Evolutionary conservation across 768 basidiomycete genomes (phyloP).

Genomic region (Mrakia frigida): DNA sequence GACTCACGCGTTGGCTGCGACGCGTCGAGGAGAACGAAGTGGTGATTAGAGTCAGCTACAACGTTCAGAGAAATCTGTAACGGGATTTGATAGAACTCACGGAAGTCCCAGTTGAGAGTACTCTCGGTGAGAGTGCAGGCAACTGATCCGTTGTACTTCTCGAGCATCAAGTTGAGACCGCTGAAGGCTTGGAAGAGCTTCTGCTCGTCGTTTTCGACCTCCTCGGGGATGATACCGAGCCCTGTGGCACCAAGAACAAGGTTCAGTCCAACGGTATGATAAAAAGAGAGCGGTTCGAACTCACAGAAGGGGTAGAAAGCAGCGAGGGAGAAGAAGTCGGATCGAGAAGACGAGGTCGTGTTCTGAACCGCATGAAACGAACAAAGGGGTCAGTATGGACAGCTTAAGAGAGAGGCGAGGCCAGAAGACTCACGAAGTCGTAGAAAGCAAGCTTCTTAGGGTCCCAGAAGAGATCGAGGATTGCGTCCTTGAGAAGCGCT

Average conservation of each 20-base stretch:
- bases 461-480: conserved; percentile 87
- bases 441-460: conserved; percentile 69
- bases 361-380: conserved; percentile 44
- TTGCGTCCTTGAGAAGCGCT: conserved; percentile 56
- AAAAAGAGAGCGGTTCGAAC: conserved; percentile 53
- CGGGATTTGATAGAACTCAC: not conserved
- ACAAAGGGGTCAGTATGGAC: not conserved
- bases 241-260: conserved; percentile 49
- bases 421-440: conserved; percentile 51
- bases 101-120: conserved; percentile 29
- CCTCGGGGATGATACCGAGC: conserved; percentile 75
- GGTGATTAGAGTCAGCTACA: no score
- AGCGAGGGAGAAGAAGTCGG: conserved; percentile 63
- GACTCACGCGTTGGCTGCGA: conserved; percentile 1
- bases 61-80: not conserved
- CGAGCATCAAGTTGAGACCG: conserved; percentile 61
- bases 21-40: not conserved
- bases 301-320: conserved; percentile 52
- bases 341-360: conserved; percentile 60
- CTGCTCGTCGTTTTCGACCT: conserved; percentile 55
- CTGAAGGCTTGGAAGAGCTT: conserved; percentile 70
- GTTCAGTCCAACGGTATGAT: conserved; percentile 50
- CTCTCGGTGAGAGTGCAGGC: conserved; percentile 66
- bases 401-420: not conserved
- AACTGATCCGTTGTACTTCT: conserved; percentile 72